Percentiles rank a stretch among this genome's conserved stretches.
Conservation (phyloP, 768 basidiomycete genomes). For the Favolaschia claudopus region DNA sequence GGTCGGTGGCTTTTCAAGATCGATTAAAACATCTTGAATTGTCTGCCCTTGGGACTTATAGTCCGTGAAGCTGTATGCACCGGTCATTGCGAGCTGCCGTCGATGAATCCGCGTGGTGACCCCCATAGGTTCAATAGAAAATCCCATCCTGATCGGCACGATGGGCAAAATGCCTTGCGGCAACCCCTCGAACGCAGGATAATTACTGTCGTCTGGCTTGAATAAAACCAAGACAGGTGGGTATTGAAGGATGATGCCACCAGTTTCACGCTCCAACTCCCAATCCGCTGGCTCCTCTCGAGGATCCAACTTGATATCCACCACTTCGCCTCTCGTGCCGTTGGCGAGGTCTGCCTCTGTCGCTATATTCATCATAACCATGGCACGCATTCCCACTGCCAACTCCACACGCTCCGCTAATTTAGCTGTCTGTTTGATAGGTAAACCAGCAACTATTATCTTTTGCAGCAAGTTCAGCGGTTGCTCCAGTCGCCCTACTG, state of each 20-base stretch:
- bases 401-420: slow-evolving; percentile 31
- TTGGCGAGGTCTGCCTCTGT: slow-evolving; percentile 16
- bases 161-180: slow-evolving; percentile 34
- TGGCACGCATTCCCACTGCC: slow-evolving; percentile 40
- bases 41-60: slow-evolving; percentile 51
- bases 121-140: not conserved
- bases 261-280: slow-evolving; percentile 15
- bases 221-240: slow-evolving; percentile 41
- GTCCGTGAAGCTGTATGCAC: slow-evolving; percentile 48
- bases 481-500: slow-evolving; percentile 4
- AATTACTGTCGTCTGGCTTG: slow-evolving; percentile 30
- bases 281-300: not conserved
- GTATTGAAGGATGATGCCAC: slow-evolving; percentile 33
- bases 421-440: not conserved
- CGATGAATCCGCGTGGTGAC: slow-evolving; percentile 20
- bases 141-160: slow-evolving; percentile 10
- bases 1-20: slow-evolving; percentile 39
- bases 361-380: slow-evolving; percentile 33
- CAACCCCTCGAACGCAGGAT: slow-evolving; percentile 33
- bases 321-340: slow-evolving; percentile 6
- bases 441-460: not conserved
- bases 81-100: slow-evolving; percentile 39
- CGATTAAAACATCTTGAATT: slow-evolving; percentile 41
- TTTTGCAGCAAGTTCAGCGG: slow-evolving; percentile 12
- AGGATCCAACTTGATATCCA: not conserved